Conservation (phyloP, 1,284 basidiomycete species). For the Irpex sp. region DNA sequence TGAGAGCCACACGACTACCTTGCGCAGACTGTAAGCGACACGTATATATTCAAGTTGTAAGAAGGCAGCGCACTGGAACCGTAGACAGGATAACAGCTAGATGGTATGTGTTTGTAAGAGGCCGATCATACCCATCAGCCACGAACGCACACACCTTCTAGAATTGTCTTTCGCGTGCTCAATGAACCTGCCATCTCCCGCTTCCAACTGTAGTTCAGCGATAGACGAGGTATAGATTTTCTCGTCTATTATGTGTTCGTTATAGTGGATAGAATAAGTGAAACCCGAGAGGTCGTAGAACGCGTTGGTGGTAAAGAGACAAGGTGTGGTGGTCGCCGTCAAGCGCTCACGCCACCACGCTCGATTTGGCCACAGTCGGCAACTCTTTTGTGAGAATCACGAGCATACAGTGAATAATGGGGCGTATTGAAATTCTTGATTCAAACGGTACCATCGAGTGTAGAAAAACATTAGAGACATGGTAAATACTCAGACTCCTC, state of each 20-base stretch:
- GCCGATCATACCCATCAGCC: background rate
- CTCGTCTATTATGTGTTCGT: too few species aligned
- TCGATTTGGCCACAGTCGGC: background rate
- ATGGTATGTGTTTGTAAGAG: background rate
- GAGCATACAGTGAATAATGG: background rate
- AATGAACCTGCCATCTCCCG: background rate
- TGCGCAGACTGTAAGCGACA: conserved; percentile 10
- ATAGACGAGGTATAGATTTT: background rate
- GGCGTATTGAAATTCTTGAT: too few species aligned
- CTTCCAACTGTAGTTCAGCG: background rate
- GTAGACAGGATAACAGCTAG: conserved; percentile 50
- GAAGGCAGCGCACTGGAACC: conserved; percentile 47
- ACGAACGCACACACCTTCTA: background rate
- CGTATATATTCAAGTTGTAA: conserved; percentile 15
- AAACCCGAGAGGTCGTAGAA: background rate
- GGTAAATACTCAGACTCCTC: too few species aligned
- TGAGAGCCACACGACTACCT: conserved; percentile 51
- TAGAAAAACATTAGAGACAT: too few species aligned
- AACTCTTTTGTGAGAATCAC: background rate
- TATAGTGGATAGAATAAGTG: too few species aligned
- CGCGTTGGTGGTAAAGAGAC: background rate
- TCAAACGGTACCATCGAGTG: too few species aligned
- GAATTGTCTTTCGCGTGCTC: background rate
- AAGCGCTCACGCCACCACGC: background rate
- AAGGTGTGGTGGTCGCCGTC: background rate